A percentile compares a stretch with the other conserved stretches of the same genome.
Conservation (phyloP, 257 asterid genomes). For the Solanum chiquidenum region DNA sequence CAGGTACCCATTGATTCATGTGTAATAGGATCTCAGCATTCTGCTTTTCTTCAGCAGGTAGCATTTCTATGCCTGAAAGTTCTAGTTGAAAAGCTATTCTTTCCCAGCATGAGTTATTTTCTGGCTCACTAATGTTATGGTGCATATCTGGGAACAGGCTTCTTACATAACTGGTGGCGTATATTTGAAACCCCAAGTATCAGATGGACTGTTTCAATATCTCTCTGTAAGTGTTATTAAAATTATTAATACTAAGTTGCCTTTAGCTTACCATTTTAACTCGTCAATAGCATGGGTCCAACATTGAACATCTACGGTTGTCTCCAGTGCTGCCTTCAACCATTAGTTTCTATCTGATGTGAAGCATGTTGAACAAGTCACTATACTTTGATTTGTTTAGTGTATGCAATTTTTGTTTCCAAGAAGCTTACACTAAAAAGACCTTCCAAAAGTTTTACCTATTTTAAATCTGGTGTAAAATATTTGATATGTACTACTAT, state of each 20-base stretch:
- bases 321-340: not conserved
- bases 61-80: not conserved
- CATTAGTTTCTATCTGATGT: not conserved
- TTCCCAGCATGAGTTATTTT: not conserved
- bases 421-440: not conserved
- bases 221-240: slow-evolving; percentile 46
- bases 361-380: not conserved
- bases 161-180: slow-evolving; percentile 85
- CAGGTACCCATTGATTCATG: slow-evolving; percentile 93
- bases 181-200: slow-evolving; percentile 71
- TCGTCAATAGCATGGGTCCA: not conserved
- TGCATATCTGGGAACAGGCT: slow-evolving; percentile 42
- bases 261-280: not conserved
- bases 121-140: slow-evolving; percentile 8
- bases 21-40: slow-evolving; percentile 72
- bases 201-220: slow-evolving; percentile 79
- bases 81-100: not conserved
- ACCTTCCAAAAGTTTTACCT: not conserved
- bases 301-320: not conserved
- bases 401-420: not conserved
- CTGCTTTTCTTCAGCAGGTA: slow-evolving; percentile 98
- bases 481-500: not conserved
- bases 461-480: not conserved
- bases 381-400: not conserved
- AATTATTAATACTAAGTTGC: not conserved